Base-by-base conservation (phyloP, 2,329 filamentous ascomycete genomes). In the Paecilomyces variotii region DNA sequence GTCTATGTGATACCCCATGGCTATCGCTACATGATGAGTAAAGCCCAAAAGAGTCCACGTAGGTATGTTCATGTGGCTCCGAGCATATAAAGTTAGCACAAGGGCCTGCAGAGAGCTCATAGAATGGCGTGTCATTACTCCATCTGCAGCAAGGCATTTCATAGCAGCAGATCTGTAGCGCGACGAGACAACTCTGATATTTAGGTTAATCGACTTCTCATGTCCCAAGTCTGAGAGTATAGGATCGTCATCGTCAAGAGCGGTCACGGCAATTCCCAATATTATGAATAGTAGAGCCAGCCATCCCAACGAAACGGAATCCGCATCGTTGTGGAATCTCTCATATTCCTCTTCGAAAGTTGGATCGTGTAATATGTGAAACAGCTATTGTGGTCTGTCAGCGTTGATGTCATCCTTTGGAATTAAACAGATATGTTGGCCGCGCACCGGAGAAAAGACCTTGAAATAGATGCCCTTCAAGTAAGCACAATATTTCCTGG, bases 1-100 rank as follows among this genome's bases (percentile, higher is more conserved):
- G 53, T 77, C 75, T 11, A 77, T 64, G 59, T 77, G 75, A 45
- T 74, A 76, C 5, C 75, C 75, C 66, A 77, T 73, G 0, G 70
- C 70, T 39, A 75, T 70, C n/a, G 74, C 73, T 49, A 76, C 70
- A 56, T 77, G 70, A 50, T 75, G 69, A 2, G 74, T 72, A 35
- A 74, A 68, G 9, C 75, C 75, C 9, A 77, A 62, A 5, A 77
- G 61, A 4, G 74, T 71, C 74, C 74, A 77, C 6, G 70, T 70
- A 0, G 72, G 68, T 1, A 73, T 64, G 9, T 72, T 68, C 6
- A 69, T 68, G 53, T 76, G 72, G 4, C 67, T 65, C 11, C 73
- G 65, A 0, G 73, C 74, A 57, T 76, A 76, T 34, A 68, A 72
- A n/a, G 76, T 63, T 14, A 77, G 66, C 0, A 77, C 67, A 12